These are phyloP conservation scores for Hypoxylon sp. DNA, from an alignment of 2,329 filamentous ascomycete species.

Conservation along the genomic window DNA sequence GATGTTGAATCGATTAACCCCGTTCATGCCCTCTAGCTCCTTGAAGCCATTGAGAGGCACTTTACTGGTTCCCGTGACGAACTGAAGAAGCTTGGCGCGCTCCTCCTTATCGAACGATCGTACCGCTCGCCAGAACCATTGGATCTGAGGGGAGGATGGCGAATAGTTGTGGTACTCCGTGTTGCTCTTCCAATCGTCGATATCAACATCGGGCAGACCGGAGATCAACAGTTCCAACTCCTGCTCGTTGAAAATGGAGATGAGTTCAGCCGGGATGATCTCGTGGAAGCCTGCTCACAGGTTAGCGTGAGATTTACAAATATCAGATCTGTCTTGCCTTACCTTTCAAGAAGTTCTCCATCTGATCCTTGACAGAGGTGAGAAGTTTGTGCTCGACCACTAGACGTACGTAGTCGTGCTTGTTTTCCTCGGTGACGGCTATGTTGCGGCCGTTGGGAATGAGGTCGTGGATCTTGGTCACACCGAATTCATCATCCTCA, in stretches of 20 bases:
- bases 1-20: conserved; percentile 97
- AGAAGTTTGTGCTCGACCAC: conserved; percentile 95
- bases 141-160: conserved; percentile 93
- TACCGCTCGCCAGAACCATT: conserved; percentile 99
- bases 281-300: conserved; percentile 84
- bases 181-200: conserved; percentile 99
- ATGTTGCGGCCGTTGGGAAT: conserved; percentile 90
- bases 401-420: conserved; percentile 95
- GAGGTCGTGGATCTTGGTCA: conserved; percentile 87
- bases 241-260: conserved; percentile 98
- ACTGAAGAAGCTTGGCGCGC: conserved; percentile 94
- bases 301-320: conserved; percentile 50
- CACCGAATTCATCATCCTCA: conserved; percentile 94
- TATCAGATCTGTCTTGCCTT: conserved; percentile 50
- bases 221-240: conserved; percentile 97
- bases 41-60: conserved; percentile 99
- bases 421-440: conserved; percentile 96
- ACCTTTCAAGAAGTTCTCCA: conserved; percentile 92
- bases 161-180: conserved; percentile 99
- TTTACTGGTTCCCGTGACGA: conserved; percentile 98
- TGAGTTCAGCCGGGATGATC: conserved; percentile 92
- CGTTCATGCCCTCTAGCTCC: conserved; percentile 99
- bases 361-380: conserved; percentile 92
- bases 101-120: conserved; percentile 99
- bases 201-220: conserved; percentile 94